Evolutionary conservation across 1,139 yeast species (phyloP).

Genomic region (Spathaspora jeffriesii): DNA sequence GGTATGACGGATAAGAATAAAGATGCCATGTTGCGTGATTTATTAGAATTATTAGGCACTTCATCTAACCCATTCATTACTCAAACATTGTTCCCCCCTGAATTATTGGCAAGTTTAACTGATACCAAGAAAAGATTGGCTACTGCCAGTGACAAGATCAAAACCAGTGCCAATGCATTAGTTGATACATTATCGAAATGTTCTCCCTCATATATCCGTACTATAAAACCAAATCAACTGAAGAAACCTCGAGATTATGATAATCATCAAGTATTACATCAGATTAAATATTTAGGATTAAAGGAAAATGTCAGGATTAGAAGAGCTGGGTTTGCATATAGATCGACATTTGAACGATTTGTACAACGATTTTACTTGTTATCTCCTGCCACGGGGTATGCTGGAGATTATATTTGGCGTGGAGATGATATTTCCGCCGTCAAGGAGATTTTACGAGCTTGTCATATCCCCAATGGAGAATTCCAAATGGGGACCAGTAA

Average conservation of each 20-base stretch:
- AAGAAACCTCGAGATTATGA: slow-evolving; percentile 92
- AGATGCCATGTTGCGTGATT: slow-evolving; percentile 89
- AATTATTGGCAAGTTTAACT: slow-evolving; percentile 54
- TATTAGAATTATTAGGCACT: slow-evolving; percentile 74
- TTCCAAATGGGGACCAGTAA: slow-evolving; percentile 94
- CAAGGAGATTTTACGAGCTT: slow-evolving; percentile 71
- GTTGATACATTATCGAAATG: slow-evolving; percentile 89
- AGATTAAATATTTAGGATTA: slow-evolving; percentile 92
- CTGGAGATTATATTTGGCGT: slow-evolving; percentile 96
- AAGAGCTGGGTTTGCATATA: slow-evolving; percentile 98
- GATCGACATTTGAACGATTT: slow-evolving; percentile 96
- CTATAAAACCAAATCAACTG: slow-evolving; percentile 96
- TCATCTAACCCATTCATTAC: slow-evolving; percentile 68
- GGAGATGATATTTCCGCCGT: slow-evolving; percentile 89
- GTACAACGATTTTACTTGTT: slow-evolving; percentile 94
- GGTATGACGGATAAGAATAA: slow-evolving; percentile 98
- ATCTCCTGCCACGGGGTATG: slow-evolving; percentile 91
- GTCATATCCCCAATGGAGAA: slow-evolving; percentile 79
- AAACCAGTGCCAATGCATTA: slow-evolving; percentile 84
- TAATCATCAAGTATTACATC: slow-evolving; percentile 88
- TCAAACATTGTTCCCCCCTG: slow-evolving; percentile 72
- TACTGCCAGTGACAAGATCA: slow-evolving; percentile 97
- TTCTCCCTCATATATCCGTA: slow-evolving; percentile 95
- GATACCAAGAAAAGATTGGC: slow-evolving; percentile 87
- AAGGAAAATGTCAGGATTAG: slow-evolving; percentile 97